A percentile compares a stretch with the other conserved stretches of the same genome.
These are phyloP conservation scores for Clonostachys solani DNA, from an alignment of 2,329 filamentous ascomycete species.

Conservation along the genomic window DNA sequence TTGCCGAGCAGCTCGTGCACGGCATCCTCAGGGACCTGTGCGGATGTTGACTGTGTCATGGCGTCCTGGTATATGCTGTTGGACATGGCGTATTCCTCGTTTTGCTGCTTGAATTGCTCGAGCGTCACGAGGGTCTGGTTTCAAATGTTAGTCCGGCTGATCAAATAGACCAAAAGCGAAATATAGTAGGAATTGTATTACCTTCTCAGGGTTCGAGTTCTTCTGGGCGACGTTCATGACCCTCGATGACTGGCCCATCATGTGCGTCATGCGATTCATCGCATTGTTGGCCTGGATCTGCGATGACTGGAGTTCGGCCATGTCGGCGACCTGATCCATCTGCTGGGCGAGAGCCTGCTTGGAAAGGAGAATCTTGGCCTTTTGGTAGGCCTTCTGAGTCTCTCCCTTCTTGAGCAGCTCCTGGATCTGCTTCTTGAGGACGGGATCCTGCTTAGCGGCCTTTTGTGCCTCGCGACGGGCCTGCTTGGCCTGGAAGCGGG, in stretches of 20 bases:
- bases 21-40: conserved; percentile 74
- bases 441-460: conserved; percentile 55
- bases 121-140: conserved; percentile 51
- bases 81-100: conserved; percentile 60
- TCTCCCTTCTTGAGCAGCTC: conserved; percentile 60
- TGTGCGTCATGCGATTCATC: conserved; percentile 62
- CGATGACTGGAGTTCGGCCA: conserved; percentile 55
- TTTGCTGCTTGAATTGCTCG: conserved; percentile 58
- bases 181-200: conserved; percentile 12
- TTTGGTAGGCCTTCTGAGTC: conserved; percentile 59
- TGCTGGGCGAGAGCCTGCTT: conserved; percentile 59
- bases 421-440: conserved; percentile 60
- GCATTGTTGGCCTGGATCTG: conserved; percentile 63
- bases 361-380: conserved; percentile 57
- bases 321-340: conserved; percentile 62
- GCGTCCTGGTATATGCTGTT: conserved; percentile 82
- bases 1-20: conserved; percentile 83
- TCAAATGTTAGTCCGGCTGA: background rate
- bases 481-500: conserved; percentile 59
- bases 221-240: conserved; percentile 56
- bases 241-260: conserved; percentile 56
- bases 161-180: background rate
- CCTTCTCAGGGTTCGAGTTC: conserved; percentile 55
- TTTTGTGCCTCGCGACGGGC: conserved; percentile 57
- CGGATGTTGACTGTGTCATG: conserved; percentile 70